phyloP scores from a whole-genome alignment of 148 eudicot genomes.

The Vaccinium vitisidaea region DNA sequence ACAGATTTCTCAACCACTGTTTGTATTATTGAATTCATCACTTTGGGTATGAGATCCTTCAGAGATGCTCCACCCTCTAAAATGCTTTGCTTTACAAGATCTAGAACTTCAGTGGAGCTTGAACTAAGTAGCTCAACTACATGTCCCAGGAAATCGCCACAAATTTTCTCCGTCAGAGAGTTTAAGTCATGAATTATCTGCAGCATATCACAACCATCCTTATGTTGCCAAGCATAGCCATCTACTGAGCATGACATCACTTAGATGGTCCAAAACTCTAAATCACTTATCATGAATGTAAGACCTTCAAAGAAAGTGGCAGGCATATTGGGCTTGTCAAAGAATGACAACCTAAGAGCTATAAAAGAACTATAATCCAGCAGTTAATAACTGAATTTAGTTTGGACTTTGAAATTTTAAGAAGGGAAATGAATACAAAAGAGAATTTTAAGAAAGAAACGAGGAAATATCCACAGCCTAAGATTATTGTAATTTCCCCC shows the following conservation, averaged over 20 bases:
- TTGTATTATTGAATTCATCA: slow-evolving; percentile 53
- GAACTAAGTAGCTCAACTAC: slow-evolving; percentile 64
- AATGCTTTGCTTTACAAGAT: slow-evolving; percentile 75
- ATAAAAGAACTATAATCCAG: background rate
- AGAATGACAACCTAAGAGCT: background rate
- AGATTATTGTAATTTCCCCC: background rate
- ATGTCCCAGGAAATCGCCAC: slow-evolving; percentile 50
- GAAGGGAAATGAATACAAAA: background rate
- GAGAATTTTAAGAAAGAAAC: background rate
- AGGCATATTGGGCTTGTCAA: background rate
- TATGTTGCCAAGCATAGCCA: background rate
- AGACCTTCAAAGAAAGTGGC: background rate
- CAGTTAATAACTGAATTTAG: background rate
- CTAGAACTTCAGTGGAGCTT: slow-evolving; percentile 74
- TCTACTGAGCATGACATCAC: background rate
- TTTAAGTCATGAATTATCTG: slow-evolving; percentile 89
- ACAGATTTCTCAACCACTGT: slow-evolving; percentile 73
- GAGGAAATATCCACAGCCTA: slow-evolving; percentile 4
- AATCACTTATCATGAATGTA: background rate
- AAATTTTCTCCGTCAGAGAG: slow-evolving; percentile 57
- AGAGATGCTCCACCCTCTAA: slow-evolving; percentile 68
- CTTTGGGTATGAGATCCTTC: slow-evolving; percentile 52
- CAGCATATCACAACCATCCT: slow-evolving; percentile 19
- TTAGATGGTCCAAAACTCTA: background rate
- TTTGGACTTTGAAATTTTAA: background rate